Percentiles rank a stretch among this genome's conserved stretches.
phyloP scores from a whole-genome alignment of 148 eudicot genomes.

The Heliamphora exappendiculata region DNA sequence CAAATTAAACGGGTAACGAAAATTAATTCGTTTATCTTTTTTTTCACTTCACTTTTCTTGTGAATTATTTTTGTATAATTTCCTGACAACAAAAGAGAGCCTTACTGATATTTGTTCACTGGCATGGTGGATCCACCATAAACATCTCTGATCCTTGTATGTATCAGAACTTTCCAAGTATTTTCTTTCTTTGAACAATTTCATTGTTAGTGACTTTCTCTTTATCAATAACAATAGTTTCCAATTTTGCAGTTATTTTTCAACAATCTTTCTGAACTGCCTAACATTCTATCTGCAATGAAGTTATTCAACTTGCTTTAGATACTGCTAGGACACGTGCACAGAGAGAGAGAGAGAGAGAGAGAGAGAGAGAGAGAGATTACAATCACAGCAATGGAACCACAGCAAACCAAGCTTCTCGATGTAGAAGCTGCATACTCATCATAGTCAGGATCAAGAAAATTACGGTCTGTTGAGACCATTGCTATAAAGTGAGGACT shows the following conservation, averaged over 20 bases:
- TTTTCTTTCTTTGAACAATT: not conserved
- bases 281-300: not conserved
- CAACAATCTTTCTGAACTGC: not conserved
- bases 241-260: not conserved
- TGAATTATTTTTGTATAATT: no score
- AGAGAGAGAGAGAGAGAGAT: conserved; percentile 24
- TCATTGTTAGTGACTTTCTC: not conserved
- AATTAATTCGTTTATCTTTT: no score
- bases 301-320: not conserved
- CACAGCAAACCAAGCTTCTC: conserved; percentile 54
- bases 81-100: no score
- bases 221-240: not conserved
- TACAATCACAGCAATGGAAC: conserved; percentile 61
- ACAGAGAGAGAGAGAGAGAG: not conserved
- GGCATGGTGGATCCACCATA: not conserved
- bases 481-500: conserved; percentile 42
- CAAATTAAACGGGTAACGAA: no score
- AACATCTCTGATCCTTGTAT: not conserved
- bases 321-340: not conserved
- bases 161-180: not conserved
- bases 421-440: conserved; percentile 49
- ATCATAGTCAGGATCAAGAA: conserved; percentile 34
- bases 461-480: conserved; percentile 48
- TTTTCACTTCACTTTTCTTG: no score
- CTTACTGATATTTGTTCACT: not conserved